Conservation (phyloP, 2,329 filamentous ascomycete genomes). For the Ramularia endophylla region DNA sequence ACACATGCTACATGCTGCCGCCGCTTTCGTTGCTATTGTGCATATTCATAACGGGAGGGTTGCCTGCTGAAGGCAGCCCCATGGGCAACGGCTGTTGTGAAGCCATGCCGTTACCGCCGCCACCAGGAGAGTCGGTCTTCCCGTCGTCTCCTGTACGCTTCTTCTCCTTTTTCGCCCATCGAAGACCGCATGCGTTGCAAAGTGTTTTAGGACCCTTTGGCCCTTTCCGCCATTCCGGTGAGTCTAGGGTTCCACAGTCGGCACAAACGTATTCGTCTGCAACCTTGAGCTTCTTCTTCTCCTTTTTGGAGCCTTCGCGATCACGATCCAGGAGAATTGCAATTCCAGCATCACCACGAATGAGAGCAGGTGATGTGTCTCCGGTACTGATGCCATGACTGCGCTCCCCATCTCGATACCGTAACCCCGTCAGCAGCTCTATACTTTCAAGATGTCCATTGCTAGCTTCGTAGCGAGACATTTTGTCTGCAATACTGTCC, state of each 20-base stretch:
- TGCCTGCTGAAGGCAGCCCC: slow-evolving; percentile 12
- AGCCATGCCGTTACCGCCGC: slow-evolving; percentile 7
- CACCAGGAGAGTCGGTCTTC: slow-evolving; percentile 14
- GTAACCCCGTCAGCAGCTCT: slow-evolving; percentile 84
- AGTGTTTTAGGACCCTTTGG: slow-evolving; percentile 89
- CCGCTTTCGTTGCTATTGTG: slow-evolving; percentile 17
- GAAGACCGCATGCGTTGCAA: slow-evolving; percentile 80
- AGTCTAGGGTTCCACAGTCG: slow-evolving; percentile 90
- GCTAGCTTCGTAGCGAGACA: slow-evolving; percentile 70
- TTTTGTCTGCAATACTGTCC: slow-evolving; percentile 78
- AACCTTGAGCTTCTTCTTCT: slow-evolving; percentile 77
- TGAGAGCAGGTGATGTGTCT: slow-evolving; percentile 69
- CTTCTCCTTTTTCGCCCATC: slow-evolving; percentile 38
- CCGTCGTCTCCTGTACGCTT: slow-evolving; percentile 27
- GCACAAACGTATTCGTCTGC: slow-evolving; percentile 88
- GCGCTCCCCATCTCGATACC: slow-evolving; percentile 83
- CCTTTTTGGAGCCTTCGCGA: slow-evolving; percentile 76
- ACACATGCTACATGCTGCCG: slow-evolving; percentile 9
- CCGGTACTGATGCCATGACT: slow-evolving; percentile 85
- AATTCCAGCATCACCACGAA: slow-evolving; percentile 81
- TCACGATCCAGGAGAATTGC: slow-evolving; percentile 77
- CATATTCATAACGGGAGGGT: slow-evolving; percentile 19
- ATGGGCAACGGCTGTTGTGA: slow-evolving; percentile 13
- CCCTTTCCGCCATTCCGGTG: slow-evolving; percentile 93
- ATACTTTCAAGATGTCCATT: slow-evolving; percentile 76